Base-by-base conservation (phyloP, 2,329 filamentous ascomycete genomes). In the Colletotrichum sp. region DNA sequence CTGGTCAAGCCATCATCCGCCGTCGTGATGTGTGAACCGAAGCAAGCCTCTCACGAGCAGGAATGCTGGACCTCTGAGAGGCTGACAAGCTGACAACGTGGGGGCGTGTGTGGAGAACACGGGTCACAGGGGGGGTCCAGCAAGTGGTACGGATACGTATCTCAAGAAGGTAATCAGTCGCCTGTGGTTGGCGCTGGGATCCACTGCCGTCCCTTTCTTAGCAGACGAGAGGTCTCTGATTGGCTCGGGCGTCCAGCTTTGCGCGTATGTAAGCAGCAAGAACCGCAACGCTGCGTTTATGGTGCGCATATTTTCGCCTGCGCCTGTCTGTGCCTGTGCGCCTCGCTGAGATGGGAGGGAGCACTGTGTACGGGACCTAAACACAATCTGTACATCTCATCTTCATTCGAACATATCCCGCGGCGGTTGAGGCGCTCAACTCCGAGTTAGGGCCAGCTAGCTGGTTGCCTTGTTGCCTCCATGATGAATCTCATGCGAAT, bases 201-300 rank as follows among this genome's bases (percentile, higher is more conserved):
- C 68, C 67, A 61, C 28, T n/a, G 6, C 32, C 3, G 66, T 72
- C 60, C 43, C 68, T 67, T 72, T 75, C 68, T 34, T 30, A 72
- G 68, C 52, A 32, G 60, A 36, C 26, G 30, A 67, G 39, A 55
- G 16, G 32, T 36, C 26, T 30, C 24, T 61, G 39, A 75, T 75
- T 75, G 72, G 72, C 8, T 32, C 34, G 16, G 15, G 4, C 10
- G 3, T 2, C n/a, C 39, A n/a, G 55, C 36, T 30, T 15, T 28
- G 24, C 16, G 61, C 26, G 39, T 75, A 75, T 43, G 72, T 75
- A 63, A 75, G 72, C 72, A 71, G 32, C n/a, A 43, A 12, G 3
- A n/a, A 21, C 60, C 60, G 10, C 43, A n/a, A 48, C 18, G 24
- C 13, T 28, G 32, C 48, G 30, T 71, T 26, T 21, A 52, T 63